Base-by-base conservation (phyloP, 2,329 filamentous ascomycete genomes). In the Chaetothyriales sp. region DNA sequence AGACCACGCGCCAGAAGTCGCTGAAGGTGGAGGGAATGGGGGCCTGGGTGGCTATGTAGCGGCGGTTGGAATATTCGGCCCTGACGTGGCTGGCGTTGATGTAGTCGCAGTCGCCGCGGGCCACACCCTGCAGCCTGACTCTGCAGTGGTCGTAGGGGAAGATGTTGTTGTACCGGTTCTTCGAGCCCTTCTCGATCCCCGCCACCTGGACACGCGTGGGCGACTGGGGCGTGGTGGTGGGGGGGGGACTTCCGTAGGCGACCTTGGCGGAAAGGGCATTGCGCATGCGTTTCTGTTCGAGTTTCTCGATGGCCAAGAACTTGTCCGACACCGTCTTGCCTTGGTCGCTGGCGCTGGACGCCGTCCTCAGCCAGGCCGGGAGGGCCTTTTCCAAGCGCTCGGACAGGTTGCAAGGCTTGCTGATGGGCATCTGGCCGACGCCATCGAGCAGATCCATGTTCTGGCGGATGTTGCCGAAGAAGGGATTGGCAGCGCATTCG, bases 81-180 rank as follows among this genome's bases (percentile, higher is more conserved):
- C 85, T 83, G 56, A 97, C 73, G 60, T 94, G 81, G 65, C 86
- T 97, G 18, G 89, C 92, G 64, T 98, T 98, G 69, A 98, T 82
- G 63, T 98, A 98, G 66, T 98, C 92, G 66, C 90, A 95, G 19
- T 74, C 76, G 10, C 82, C 83, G 1, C 77, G 71, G 0, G 77
- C 71, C 37, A 83, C 79, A 44, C 80, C 79, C 58, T 85, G 76
- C 46, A 98, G 69, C 58, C 80, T 88, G 50, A 98, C 92, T 54
- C 92, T 76, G 2, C 88, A 83, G 67, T 98, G 92, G 63, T 97
- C 90, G 65, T 94, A 98, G 0, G 92, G 92, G 69, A 94, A 83
- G 51, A 97, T 95, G 60, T 95, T 94, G 71, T 95, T 97, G 72
- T 98, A 98, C 7, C 92, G 80, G 62, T 98, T 98, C 72, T 97